Conservation (phyloP, 257 asterid species). For the Thymus quinquecostatus region DNA sequence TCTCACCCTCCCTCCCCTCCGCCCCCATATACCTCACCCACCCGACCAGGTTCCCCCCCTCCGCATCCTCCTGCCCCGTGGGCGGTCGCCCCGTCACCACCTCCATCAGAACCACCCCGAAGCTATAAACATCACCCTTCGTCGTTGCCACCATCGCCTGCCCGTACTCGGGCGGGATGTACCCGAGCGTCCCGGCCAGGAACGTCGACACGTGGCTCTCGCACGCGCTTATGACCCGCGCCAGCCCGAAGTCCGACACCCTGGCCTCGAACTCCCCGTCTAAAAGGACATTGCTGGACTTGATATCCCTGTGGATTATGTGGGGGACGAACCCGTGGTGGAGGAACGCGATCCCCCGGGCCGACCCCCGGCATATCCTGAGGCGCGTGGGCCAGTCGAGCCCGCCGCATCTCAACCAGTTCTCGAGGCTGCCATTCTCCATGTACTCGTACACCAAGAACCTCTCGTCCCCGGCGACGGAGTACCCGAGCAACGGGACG, state of each 20-base stretch:
- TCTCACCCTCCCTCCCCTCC: constrained; percentile 46
- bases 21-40: constrained; percentile 78
- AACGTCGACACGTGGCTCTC: constrained; percentile 76
- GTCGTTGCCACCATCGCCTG: constrained; percentile 78
- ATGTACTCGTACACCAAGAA: constrained; percentile 73
- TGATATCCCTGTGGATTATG: constrained; percentile 81
- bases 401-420: constrained; percentile 57
- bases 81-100: constrained; percentile 73
- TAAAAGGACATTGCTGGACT: constrained; percentile 73
- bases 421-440: constrained; percentile 85
- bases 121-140: constrained; percentile 82
- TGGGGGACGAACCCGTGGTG: constrained; percentile 85
- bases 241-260: constrained; percentile 82
- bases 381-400: constrained; percentile 74
- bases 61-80: constrained; percentile 72
- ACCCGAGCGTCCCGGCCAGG: constrained; percentile 84
- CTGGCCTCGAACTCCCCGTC: constrained; percentile 59
- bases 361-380: constrained; percentile 74
- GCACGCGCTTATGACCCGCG: constrained; percentile 77
- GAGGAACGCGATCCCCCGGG: constrained; percentile 70
- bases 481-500: constrained; percentile 71
- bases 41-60: constrained; percentile 90
- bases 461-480: constrained; percentile 64
- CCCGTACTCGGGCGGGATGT: constrained; percentile 88
- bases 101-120: constrained; percentile 87